Base-by-base conservation (phyloP, 768 basidiomycete species). In the Russula sp. region DNA sequence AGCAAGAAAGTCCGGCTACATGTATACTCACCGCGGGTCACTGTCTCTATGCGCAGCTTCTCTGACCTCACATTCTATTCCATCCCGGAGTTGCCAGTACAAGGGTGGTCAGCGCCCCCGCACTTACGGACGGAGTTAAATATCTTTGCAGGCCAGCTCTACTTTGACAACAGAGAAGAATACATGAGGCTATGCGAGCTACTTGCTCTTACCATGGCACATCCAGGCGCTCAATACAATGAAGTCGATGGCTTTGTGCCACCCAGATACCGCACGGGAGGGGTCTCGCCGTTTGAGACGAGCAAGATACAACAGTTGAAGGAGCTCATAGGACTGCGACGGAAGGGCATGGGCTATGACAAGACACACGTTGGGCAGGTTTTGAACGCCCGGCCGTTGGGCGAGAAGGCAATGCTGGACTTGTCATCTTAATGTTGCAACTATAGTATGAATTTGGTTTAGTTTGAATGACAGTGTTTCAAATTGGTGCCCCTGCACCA, bases 311-410 rank as follows among this genome's bases (percentile, higher is more conserved):
- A 47, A 20, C 11, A 27, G 6, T 49, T 63, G 35, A 50, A 44
- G 55, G 37, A 37, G 16, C 20, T 63, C 18, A 18, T 51, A 34
- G 62, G 35, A 13, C 32, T 57, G 32, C 37, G 56, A 37, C 18
- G 62, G 62, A 63, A 63, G 37, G 62, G 62, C 10, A 63, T 57
- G 49, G 49, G 62, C 11, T 63, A 57, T 39, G 16, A 20, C 13
- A 32, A 16, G 44, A 63, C 62, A 4, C 55, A 63, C 16, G 7
- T 63, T 51, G 62, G 62, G 16, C 62, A 49, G n/a, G 20, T 63
- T 50, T 49, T 51, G 61, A 48, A 47, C 61, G 40, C 44, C 11
- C 56, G 56, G 6, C 55, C 35, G 16, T 48, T 4, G 2, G 2
- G 27, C 27, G 2, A 27, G 27, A 27, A 27, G 27, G 27, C 27